Base-by-base conservation (phyloP, 2,329 filamentous ascomycete genomes). In the Torrubiella hemipterigena region DNA sequence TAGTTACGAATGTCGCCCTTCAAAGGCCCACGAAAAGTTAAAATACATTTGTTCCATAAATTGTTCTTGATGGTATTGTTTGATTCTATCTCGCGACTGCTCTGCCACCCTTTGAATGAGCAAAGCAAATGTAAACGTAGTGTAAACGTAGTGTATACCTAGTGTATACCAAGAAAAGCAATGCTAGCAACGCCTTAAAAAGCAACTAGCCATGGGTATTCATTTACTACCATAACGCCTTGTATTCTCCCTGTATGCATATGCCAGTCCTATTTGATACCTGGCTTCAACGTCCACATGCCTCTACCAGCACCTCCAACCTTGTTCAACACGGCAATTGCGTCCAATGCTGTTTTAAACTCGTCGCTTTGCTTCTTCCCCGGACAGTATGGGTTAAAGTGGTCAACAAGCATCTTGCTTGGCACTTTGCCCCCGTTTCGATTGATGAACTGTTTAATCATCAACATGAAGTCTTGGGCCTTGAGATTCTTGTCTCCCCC, bases 381-480 rank as follows among this genome's bases (percentile, higher is more conserved):
- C 1, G 55, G 54, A 49, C 85, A 93, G 46, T 77, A 81, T 11
- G 73, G 73, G 53, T 87, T 84, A 54, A 95, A 96, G 47, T 94
- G 85, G 46, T 93, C 82, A 16, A 94, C 81, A 27, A 95, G 57
- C 65, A 85, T 78, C 58, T 93, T 85, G 25, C 81, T 87, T 5
- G 83, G 77, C 6, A 82, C 83, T 20, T 73, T 69, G 4, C 86
- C 86, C 8, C 82, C 81, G 34, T 93, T 85, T 16, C 73, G 67
- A 27, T 69, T 66, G 41, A 96, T 77, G 44, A 86, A 96, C 25
- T 79, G 72, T 23, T 78, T 76, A 34, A 95, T 93, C 63, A 82
- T 64, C 29, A 63, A 64, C 42, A 74, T 65, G 44, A 84, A 84
- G 36, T 84, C 77, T 36, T 67, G 72, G 0, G 67, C 65, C 31